Conservation (phyloP, 1,284 basidiomycete genomes). For the Ganoderma lucidum region DNA sequence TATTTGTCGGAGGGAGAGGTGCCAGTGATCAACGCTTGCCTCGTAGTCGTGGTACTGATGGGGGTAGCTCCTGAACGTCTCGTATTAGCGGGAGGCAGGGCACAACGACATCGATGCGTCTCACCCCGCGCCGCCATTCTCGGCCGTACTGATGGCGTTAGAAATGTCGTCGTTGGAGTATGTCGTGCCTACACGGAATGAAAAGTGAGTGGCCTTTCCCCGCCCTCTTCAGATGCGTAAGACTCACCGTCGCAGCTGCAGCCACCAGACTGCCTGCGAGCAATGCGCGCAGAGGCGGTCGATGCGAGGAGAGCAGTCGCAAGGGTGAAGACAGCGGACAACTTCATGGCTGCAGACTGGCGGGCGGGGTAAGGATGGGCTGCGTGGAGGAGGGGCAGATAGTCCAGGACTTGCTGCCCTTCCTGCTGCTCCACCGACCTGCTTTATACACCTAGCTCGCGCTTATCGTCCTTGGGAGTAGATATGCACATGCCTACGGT, state of each 20-base stretch:
- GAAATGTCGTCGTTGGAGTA: conserved; percentile 13
- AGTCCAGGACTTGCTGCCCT: neutral
- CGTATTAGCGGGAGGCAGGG: neutral
- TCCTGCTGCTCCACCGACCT: neutral
- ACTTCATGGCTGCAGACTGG: conserved; percentile 28
- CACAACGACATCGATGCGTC: neutral
- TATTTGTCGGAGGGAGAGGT: neutral
- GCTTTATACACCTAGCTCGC: conserved; percentile 3
- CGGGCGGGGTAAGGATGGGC: conserved; percentile 3
- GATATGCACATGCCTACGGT: neutral
- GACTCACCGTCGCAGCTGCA: conserved; percentile 37
- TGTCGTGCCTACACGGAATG: conserved; percentile 5
- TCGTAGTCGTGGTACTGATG: conserved; percentile 41
- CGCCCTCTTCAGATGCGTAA: conserved; percentile 12
- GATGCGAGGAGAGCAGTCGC: conserved; percentile 28
- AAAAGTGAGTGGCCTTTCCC: neutral
- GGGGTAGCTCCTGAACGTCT: conserved; percentile 35
- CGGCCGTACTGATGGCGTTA: conserved; percentile 31
- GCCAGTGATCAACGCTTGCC: conserved; percentile 20
- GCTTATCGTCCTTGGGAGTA: neutral
- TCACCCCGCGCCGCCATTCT: conserved; percentile 34
- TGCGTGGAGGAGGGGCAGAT: neutral
- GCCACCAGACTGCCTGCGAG: conserved; percentile 33
- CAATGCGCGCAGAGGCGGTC: conserved; percentile 28
- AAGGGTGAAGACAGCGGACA: conserved; percentile 27